Percentiles rank a stretch among this genome's conserved stretches.
Conservation (phyloP, 257 asterid species). For the Gentiana macrophylla region DNA sequence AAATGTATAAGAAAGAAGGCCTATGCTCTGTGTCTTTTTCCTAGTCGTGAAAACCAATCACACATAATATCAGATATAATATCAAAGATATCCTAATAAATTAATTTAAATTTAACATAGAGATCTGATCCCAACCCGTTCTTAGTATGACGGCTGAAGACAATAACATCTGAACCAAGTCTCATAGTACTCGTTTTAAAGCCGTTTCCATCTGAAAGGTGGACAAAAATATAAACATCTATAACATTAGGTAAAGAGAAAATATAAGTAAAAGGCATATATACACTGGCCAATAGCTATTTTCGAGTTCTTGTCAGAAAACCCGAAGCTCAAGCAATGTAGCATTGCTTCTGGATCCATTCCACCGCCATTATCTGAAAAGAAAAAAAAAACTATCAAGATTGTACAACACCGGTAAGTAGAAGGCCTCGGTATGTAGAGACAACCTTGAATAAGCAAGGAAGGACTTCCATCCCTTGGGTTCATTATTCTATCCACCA, state of each 20-base stretch:
- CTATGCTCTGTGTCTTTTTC: constrained; percentile 74
- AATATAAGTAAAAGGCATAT: too few relatives aligned
- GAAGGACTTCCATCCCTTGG: constrained; percentile 72
- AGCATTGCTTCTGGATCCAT: constrained; percentile 84
- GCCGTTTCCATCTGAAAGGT: constrained; percentile 4
- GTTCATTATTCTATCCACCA: constrained; percentile 50
- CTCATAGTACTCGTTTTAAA: not conserved
- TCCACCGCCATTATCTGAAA: constrained; percentile 89
- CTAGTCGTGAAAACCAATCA: constrained; percentile 34
- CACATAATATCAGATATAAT: too few relatives aligned
- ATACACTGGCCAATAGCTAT: constrained; percentile 70
- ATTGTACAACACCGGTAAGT: constrained; percentile 7
- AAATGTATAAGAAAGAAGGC: constrained; percentile 87
- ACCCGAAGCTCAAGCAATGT: constrained; percentile 82
- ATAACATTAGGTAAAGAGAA: too few relatives aligned
- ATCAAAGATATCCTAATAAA: too few relatives aligned
- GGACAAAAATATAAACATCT: not conserved
- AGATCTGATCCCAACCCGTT: too few relatives aligned
- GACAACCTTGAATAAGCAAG: constrained; percentile 70
- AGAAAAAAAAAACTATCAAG: constrained; percentile 1
- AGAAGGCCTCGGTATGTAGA: constrained; percentile 1
- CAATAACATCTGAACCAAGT: too few relatives aligned
- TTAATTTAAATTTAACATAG: too few relatives aligned
- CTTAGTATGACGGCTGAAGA: too few relatives aligned
- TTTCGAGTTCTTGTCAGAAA: constrained; percentile 72